Evolutionary conservation across 176 grass and related monocot species (phyloP).

Genomic region (Eremochloa ophiuroides): DNA sequence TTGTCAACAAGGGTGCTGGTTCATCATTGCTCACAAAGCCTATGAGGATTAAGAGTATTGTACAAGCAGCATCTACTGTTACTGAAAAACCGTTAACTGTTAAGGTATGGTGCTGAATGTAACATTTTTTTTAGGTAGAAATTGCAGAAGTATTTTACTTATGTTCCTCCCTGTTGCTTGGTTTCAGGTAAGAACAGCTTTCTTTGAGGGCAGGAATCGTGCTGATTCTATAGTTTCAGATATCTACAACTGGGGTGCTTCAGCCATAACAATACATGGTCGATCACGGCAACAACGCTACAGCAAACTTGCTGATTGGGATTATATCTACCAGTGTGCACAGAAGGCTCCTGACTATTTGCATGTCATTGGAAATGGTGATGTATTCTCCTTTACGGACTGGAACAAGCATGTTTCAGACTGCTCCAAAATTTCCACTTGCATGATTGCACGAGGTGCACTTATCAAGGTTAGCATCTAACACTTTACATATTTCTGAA

Average conservation of each 20-base stretch:
- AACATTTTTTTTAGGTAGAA: background rate
- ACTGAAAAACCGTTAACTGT: constrained; percentile 70
- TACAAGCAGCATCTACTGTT: constrained; percentile 64
- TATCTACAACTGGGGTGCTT: constrained; percentile 71
- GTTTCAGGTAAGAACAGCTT: constrained; percentile 84
- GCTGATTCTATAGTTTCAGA: constrained; percentile 85
- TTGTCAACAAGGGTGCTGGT: constrained; percentile 88
- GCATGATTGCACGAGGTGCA: constrained; percentile 91
- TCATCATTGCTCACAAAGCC: constrained; percentile 79
- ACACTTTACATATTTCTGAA: background rate
- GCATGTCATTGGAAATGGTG: constrained; percentile 91
- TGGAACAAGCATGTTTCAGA: constrained; percentile 60
- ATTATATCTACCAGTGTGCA: constrained; percentile 87
- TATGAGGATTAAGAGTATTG: constrained; percentile 83
- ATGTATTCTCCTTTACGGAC: constrained; percentile 85
- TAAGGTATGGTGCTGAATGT: constrained; percentile 41
- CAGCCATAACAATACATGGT: constrained; percentile 88
- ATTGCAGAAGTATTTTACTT: background rate
- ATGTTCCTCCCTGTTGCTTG: constrained; percentile 4
- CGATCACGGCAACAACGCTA: constrained; percentile 91
- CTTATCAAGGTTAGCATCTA: constrained; percentile 71
- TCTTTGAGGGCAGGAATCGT: constrained; percentile 93
- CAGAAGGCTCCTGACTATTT: constrained; percentile 68
- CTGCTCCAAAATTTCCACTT: constrained; percentile 55
- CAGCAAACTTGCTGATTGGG: constrained; percentile 93